Percentiles rank a stretch among this genome's conserved stretches.
phyloP scores from a whole-genome alignment of 176 grass and related monocot genomes.

The Juncus inflexus region DNA sequence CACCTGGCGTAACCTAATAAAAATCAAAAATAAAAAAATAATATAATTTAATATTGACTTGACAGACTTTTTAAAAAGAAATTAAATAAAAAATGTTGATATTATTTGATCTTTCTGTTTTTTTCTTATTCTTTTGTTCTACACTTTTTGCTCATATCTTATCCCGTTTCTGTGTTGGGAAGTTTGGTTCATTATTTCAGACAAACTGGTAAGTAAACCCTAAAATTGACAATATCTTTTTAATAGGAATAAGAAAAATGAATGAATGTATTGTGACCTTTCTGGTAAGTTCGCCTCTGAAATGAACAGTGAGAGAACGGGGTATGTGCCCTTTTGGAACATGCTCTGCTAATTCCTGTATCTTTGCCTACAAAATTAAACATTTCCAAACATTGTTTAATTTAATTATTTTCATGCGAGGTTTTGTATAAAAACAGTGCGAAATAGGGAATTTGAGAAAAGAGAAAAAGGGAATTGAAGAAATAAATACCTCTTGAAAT shows the following conservation, averaged over 20 bases:
- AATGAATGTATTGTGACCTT: conserved; percentile 57
- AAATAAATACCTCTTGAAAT: conserved; percentile 81
- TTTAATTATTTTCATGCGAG: too few relatives aligned
- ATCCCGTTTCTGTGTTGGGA: too few relatives aligned
- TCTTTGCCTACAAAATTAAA: conserved; percentile 67
- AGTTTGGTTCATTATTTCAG: too few relatives aligned
- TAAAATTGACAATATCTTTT: neutral
- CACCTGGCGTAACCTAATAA: conserved; percentile 89
- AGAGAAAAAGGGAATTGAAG: neutral
- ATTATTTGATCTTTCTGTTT: too few relatives aligned
- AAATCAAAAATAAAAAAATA: too few relatives aligned
- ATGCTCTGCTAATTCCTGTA: conserved; percentile 96
- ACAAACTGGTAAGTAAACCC: neutral
- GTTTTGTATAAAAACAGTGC: too few relatives aligned
- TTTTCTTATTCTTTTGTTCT: too few relatives aligned
- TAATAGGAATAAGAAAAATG: neutral
- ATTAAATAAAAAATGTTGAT: too few relatives aligned
- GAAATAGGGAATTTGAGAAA: conserved; percentile 4
- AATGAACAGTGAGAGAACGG: conserved; percentile 89
- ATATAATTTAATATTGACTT: too few relatives aligned
- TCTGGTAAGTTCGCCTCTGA: conserved; percentile 93
- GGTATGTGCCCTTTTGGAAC: conserved; percentile 98
- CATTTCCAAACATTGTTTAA: too few relatives aligned
- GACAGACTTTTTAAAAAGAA: too few relatives aligned
- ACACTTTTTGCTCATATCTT: too few relatives aligned